Base-by-base conservation (phyloP, 352 stramenopile genomes). In the Globisporangium splendens region DNA sequence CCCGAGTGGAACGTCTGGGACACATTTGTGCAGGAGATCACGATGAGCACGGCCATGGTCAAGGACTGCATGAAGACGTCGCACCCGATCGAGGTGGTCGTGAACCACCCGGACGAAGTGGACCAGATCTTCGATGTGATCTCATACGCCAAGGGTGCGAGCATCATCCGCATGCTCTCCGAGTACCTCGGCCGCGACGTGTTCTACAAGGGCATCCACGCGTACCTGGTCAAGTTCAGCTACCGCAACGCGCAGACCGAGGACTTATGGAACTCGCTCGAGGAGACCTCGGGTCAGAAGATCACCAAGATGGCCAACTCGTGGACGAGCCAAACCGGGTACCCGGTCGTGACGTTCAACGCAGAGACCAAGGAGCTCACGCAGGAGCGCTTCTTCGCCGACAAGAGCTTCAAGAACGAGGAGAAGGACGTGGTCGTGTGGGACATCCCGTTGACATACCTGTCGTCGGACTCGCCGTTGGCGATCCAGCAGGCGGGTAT, bases 101-200 rank as follows among this genome's bases (percentile, higher is more conserved):
- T 99, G 55, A 74, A 93, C 58, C 77, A 93, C 61, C 81, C 83
- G 1, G 93, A 99, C 57, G 96, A 99, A 66, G 93, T 99, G 13
- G 94, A 99, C 70, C 86, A 99, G 75, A 97, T 99, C 53, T 99
- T 99, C 72, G 97, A 99, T 74, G 96, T 91, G 6, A 99, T 99
- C 71, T 95, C 77, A 63, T 99, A 99, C 72, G 83, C 81, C 62
- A 99, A 99, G 72, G 96, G 83, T 0, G 77, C 80, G 1, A 89
- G 79, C 54, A 69, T 93, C 42, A 88, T 93, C 52, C 80, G 80
- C 50, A 90, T 93, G 83, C 67, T 93, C 15, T 87, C 77, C 14
- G 80, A 90, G 52, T 87, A 86, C 55, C 65, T 93, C 21, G 78
- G 80, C n/a, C 78, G 77, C 13, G 78, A 91, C 12, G 67, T 86